Conservation (phyloP, 306 rosid species). For the Vigna hirtella region DNA sequence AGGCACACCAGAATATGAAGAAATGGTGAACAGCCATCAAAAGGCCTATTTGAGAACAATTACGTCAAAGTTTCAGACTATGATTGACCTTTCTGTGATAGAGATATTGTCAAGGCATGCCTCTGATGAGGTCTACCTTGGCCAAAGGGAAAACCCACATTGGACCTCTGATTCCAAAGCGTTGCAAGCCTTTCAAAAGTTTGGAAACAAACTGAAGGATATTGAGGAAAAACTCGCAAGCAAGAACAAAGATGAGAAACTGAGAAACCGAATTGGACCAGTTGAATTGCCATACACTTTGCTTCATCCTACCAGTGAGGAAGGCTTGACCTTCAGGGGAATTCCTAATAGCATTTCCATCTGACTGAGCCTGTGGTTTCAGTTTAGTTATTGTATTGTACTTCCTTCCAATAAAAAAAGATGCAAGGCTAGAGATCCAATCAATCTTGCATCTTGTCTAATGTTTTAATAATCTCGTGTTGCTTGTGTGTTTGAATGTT, state of each 20-base stretch:
- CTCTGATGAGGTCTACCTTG: constrained; percentile 80
- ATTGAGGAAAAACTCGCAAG: constrained; percentile 32
- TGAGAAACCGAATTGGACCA: constrained; percentile 37
- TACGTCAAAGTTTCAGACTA: constrained; percentile 55
- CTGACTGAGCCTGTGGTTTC: constrained; percentile 30
- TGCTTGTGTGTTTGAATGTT: background rate
- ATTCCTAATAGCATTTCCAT: constrained; percentile 57
- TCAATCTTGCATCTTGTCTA: constrained; percentile 2
- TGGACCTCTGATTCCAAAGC: constrained; percentile 72
- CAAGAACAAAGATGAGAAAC: constrained; percentile 39
- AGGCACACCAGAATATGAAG: constrained; percentile 59
- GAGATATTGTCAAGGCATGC: constrained; percentile 81
- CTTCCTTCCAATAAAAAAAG: constrained; percentile 36
- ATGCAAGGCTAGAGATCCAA: constrained; percentile 16
- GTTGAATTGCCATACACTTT: constrained; percentile 55
- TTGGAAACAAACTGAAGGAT: constrained; percentile 57
- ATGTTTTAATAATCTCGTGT: constrained; percentile 28
- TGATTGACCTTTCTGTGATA: constrained; percentile 68
- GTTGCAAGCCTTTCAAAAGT: constrained; percentile 57
- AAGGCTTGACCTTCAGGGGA: constrained; percentile 49
- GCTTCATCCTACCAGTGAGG: constrained; percentile 47
- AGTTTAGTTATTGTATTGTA: background rate
- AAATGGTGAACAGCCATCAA: constrained; percentile 60
- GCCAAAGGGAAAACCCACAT: constrained; percentile 61
- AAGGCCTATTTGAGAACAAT: constrained; percentile 71